Percentiles rank a stretch among this genome's conserved stretches.
Evolutionary conservation across 2,329 filamentous ascomycete species (phyloP).

Genomic region (Helotiales sp.): DNA sequence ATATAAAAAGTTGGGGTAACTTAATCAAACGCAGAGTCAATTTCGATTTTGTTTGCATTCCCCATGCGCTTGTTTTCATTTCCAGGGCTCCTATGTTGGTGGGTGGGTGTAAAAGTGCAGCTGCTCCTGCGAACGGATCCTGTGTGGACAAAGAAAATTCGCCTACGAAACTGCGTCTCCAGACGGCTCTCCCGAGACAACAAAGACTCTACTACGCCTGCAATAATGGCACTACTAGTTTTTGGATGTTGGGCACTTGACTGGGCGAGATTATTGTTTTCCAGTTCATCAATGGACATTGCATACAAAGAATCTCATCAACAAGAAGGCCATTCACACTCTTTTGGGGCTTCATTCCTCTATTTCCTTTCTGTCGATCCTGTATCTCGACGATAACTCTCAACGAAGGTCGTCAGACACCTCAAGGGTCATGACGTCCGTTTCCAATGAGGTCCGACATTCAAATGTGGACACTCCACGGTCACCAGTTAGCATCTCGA

Average conservation of each 20-base stretch:
- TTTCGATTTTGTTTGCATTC: constrained; percentile 27
- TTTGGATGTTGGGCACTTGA: constrained; percentile 33
- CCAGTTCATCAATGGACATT: constrained; percentile 38
- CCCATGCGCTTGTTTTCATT: constrained; percentile 21
- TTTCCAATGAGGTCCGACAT: constrained; percentile 25
- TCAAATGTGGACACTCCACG: constrained; percentile 32
- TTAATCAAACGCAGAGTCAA: constrained; percentile 24
- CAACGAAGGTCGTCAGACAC: constrained; percentile 19
- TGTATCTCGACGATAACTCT: constrained; percentile 20
- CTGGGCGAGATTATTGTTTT: constrained; percentile 42
- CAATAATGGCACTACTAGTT: constrained; percentile 40
- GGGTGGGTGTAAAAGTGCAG: constrained; percentile 21
- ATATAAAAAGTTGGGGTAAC: constrained; percentile 28
- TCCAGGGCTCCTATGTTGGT: constrained; percentile 24
- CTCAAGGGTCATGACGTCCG: constrained; percentile 35
- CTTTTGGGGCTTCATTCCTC: constrained; percentile 27
- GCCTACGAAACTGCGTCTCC: constrained; percentile 36
- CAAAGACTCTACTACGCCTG: constrained; percentile 40
- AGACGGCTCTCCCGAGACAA: constrained; percentile 44
- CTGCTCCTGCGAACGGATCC: constrained; percentile 33
- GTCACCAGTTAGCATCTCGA: constrained; percentile 39
- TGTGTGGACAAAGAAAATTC: constrained; percentile 39
- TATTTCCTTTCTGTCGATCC: constrained; percentile 25
- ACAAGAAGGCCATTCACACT: constrained; percentile 43
- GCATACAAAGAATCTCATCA: constrained; percentile 41